Base-by-base conservation (phyloP, 2,329 filamentous ascomycete species). In the Anthostomella pinea region DNA sequence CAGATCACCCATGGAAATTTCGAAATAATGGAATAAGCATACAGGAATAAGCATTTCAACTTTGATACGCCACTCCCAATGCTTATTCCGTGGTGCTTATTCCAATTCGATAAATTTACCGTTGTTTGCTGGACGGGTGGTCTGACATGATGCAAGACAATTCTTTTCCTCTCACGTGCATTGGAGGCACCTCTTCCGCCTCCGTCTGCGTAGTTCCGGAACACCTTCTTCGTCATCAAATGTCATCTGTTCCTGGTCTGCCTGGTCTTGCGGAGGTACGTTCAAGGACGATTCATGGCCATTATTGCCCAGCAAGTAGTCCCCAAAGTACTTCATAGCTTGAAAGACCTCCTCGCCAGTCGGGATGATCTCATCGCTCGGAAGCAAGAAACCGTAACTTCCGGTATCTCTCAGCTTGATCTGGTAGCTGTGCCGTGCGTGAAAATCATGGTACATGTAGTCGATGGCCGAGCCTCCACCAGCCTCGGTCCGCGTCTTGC, bases 361-460 rank as follows among this genome's bases (percentile, higher is more conserved):
- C 0, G 91, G 89, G 3, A 95, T 70, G 41, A 97, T 97, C 42
- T 94, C 77, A 39, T 93, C 84, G 39, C 78, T 83, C 0, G 93
- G 93, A 4, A 97, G 69, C 30, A 98, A 68, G 59, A 97, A 98
- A 0, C 93, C 93, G 59, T 97, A 97, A 59, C 82, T 93, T 8
- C 93, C 93, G 0, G 86, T 93, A 60, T 98, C 93, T 31, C 93
- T 75, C 18, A 98, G 70, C 67, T 97, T 97, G 65, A 93, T 84
- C 69, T 97, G 93, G 60, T 94, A 97, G 40, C 88, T 86, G 60
- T 87, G 95, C 45, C 79, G 81, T 13, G 91, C 86, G 30, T 75
- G 70, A 43, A 97, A 65, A 53, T 94, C 85, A 52, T 95, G 87
- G 59, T 95, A 95, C 64, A 98, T 95, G 81, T 87, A 97, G 63